A percentile compares a stretch with the other conserved stretches of the same genome.
Conservation (phyloP, 768 basidiomycete species). For the Phaffia australis region DNA sequence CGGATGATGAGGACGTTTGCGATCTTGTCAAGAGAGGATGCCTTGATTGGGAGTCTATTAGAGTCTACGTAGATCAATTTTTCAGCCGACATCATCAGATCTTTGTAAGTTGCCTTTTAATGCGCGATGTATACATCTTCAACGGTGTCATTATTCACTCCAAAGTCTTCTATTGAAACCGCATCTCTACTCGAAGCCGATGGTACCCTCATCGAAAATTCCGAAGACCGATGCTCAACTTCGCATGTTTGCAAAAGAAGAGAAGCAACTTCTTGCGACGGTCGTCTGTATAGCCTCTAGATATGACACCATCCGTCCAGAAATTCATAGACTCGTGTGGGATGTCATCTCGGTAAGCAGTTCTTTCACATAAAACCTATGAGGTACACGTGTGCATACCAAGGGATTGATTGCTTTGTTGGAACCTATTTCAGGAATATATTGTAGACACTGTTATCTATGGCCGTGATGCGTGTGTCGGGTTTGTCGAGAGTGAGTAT, state of each 20-base stretch:
- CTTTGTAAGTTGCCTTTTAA: conserved; percentile 12
- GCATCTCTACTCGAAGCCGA: conserved; percentile 18
- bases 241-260: conserved; percentile 24
- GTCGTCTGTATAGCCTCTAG: conserved; percentile 27
- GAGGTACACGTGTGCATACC: too few species aligned
- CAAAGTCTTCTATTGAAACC: too few species aligned
- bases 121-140: not conserved
- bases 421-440: conserved; percentile 2
- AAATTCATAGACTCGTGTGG: conserved; percentile 26
- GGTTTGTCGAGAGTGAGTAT: conserved; percentile 26
- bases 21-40: conserved; percentile 24
- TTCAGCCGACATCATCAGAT: conserved; percentile 27
- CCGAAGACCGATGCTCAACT: conserved; percentile 26
- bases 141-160: too few species aligned
- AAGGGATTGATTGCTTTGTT: too few species aligned
- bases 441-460: conserved; percentile 26
- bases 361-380: too few species aligned
- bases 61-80: conserved; percentile 27
- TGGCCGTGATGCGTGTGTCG: conserved; percentile 27
- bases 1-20: conserved; percentile 18
- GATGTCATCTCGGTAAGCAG: conserved; percentile 24
- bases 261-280: conserved; percentile 27
- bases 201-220: conserved; percentile 25
- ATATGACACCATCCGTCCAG: conserved; percentile 18
- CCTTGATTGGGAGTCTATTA: conserved; percentile 16